A percentile compares a stretch with the other conserved stretches of the same genome.
phyloP scores from a whole-genome alignment of 2,329 filamentous ascomycete genomes.

The Aureobasidium sp. region DNA sequence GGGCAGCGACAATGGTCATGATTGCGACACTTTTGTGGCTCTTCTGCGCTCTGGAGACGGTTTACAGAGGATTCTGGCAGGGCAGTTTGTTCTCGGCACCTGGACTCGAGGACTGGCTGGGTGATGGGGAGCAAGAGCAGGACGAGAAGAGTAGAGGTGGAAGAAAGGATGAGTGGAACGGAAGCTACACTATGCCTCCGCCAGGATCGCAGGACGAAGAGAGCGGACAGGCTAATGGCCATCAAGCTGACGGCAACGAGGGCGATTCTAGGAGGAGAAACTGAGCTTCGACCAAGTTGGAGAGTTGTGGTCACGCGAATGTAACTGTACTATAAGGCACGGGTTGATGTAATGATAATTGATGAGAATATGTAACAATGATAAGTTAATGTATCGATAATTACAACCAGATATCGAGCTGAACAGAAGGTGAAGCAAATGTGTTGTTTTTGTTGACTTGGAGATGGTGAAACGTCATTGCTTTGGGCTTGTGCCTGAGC shows the following conservation, averaged over 20 bases:
- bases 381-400: neutral
- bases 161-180: neutral
- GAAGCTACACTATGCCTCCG: neutral
- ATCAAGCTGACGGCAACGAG: neutral
- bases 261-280: conserved; percentile 1
- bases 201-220: conserved; percentile 6
- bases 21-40: conserved; percentile 19
- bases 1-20: conserved; percentile 18
- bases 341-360: neutral
- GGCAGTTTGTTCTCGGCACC: conserved; percentile 19
- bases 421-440: neutral
- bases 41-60: conserved; percentile 19
- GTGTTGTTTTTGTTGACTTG: neutral
- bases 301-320: neutral
- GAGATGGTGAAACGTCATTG: conserved; percentile 6
- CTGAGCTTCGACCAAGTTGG: neutral
- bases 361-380: neutral
- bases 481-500: conserved; percentile 1
- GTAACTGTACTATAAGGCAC: neutral
- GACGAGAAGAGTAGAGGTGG: conserved; percentile 14
- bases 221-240: conserved; percentile 3
- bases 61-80: conserved; percentile 18
- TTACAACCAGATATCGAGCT: neutral
- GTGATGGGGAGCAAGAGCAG: conserved; percentile 12
- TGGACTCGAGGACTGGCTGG: conserved; percentile 18